A percentile compares a stretch with the other conserved stretches of the same genome.
Evolutionary conservation across 129 eudicot genomes (phyloP).

Genomic region (Flaveria robusta): DNA sequence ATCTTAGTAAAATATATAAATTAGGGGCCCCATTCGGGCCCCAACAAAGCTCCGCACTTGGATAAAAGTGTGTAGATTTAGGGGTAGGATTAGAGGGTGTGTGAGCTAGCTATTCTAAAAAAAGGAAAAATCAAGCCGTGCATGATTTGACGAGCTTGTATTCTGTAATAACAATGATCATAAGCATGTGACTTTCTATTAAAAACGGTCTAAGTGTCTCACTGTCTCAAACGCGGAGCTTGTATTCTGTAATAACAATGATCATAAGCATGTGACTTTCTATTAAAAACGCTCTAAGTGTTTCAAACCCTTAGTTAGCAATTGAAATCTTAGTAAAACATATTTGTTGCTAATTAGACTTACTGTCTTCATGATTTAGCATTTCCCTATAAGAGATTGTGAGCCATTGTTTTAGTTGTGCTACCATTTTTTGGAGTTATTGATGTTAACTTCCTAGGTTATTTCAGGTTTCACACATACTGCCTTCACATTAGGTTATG

Average conservation of each 20-base stretch:
- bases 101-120: too few species aligned
- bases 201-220: slow-evolving; percentile 3
- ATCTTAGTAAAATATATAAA: too few species aligned
- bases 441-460: background rate
- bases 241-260: background rate
- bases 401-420: background rate
- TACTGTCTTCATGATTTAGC: background rate
- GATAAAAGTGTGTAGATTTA: too few species aligned
- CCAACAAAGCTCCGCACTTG: too few species aligned
- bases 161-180: background rate
- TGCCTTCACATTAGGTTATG: slow-evolving; percentile 83
- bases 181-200: background rate
- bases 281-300: background rate
- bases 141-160: background rate
- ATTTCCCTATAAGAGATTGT: background rate
- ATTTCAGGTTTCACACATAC: slow-evolving; percentile 90
- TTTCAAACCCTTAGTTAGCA: background rate
- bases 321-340: background rate
- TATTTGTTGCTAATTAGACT: slow-evolving; percentile 11
- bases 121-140: too few species aligned
- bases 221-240: too few species aligned
- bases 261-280: background rate
- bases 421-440: slow-evolving; percentile 5
- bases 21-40: too few species aligned
- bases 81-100: too few species aligned